A percentile compares a stretch with the other conserved stretches of the same genome.
Conservation (phyloP, 2,329 filamentous ascomycete species). For the Seiridium cupressi region DNA sequence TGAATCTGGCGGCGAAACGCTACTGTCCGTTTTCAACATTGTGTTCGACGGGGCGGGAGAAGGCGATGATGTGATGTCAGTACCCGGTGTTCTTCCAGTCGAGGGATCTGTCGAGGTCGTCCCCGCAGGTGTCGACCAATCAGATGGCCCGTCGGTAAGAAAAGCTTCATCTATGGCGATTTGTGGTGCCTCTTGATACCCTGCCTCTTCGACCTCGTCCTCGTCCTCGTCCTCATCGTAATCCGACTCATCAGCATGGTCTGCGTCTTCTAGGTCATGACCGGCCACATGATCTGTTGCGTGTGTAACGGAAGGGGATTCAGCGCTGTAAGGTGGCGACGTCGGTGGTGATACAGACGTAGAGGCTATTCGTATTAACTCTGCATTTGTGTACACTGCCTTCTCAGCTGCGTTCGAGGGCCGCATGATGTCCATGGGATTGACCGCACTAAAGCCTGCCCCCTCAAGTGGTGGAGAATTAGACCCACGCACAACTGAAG, state of each 20-base stretch:
- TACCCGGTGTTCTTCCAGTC: slow-evolving; percentile 29
- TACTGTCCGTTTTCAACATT: slow-evolving; percentile 19
- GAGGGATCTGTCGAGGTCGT: slow-evolving; percentile 17
- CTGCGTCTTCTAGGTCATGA: neutral
- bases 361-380: slow-evolving; percentile 17
- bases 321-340: slow-evolving; percentile 21
- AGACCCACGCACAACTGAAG: slow-evolving; percentile 22
- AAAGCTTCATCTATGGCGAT: neutral
- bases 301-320: slow-evolving; percentile 19
- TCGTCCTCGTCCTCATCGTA: neutral
- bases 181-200: neutral
- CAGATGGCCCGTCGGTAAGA: slow-evolving; percentile 5
- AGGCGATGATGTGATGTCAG: slow-evolving; percentile 26
- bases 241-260: neutral
- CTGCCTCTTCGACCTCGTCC: neutral
- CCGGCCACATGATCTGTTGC: neutral
- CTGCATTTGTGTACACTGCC: slow-evolving; percentile 29
- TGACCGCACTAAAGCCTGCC: slow-evolving; percentile 23
- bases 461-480: slow-evolving; percentile 25
- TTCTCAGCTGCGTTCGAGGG: slow-evolving; percentile 29
- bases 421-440: slow-evolving; percentile 29
- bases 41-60: slow-evolving; percentile 21
- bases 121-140: slow-evolving; percentile 7
- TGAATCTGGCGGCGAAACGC: slow-evolving; percentile 22
- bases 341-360: slow-evolving; percentile 25